Evolutionary conservation across 495 filamentous ascomycete species (phyloP).

Genomic region (Haplographium delicatum): DNA sequence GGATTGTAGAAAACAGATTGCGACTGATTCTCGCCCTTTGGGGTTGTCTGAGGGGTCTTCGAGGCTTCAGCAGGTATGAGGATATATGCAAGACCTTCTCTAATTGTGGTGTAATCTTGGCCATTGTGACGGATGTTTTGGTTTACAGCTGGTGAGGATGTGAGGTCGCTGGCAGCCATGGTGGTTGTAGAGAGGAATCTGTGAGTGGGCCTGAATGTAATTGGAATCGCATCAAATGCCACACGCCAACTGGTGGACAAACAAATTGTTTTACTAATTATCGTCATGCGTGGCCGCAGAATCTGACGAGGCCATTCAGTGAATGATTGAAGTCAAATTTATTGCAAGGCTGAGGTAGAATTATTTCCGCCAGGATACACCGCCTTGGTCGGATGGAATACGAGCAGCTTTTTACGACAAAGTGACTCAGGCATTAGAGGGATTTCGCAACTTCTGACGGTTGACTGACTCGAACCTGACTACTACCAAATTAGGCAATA

Average conservation of each 20-base stretch:
- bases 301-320: no score
- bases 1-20: slow-evolving; percentile 97
- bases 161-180: slow-evolving; percentile 21
- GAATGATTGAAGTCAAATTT: no score
- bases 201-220: neutral
- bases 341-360: neutral
- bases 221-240: neutral
- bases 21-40: slow-evolving; percentile 39
- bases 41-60: slow-evolving; percentile 41
- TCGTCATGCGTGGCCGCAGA: slow-evolving; percentile 3
- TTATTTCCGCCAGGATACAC: no score
- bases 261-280: no score
- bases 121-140: slow-evolving; percentile 37
- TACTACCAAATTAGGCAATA: no score
- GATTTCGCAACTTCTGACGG: no score
- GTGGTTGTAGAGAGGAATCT: neutral
- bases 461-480: no score
- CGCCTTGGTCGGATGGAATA: no score
- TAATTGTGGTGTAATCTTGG: slow-evolving; percentile 55
- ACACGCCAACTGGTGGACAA: neutral
- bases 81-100: slow-evolving; percentile 65
- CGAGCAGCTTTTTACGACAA: no score
- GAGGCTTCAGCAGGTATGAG: slow-evolving; percentile 50
- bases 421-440: no score
- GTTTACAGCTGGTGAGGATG: slow-evolving; percentile 17